These are phyloP conservation scores for Tulasnella calospora DNA, from an alignment of 768 basidiomycete genomes.

Conservation along the genomic window DNA sequence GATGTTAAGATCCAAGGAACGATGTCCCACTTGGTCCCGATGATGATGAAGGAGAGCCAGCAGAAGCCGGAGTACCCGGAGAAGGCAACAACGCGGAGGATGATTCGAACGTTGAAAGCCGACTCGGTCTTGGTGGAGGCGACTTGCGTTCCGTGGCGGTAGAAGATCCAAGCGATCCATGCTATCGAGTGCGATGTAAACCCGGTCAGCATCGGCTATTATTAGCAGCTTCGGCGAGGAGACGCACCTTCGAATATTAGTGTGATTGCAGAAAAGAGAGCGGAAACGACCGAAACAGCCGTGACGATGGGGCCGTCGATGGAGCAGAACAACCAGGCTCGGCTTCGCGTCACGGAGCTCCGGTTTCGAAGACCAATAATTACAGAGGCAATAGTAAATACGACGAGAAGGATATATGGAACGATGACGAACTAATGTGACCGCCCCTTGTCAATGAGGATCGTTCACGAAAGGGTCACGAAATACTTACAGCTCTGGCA, in stretches of 20 bases:
- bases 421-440: conserved; percentile 16
- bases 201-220: background rate
- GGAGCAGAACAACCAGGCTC: conserved; percentile 21
- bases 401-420: conserved; percentile 15
- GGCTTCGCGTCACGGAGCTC: background rate
- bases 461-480: background rate
- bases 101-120: conserved; percentile 19
- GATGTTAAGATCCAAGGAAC: conserved; percentile 14
- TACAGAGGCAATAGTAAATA: background rate
- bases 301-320: conserved; percentile 10
- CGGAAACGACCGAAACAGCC: background rate
- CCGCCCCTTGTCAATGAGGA: background rate
- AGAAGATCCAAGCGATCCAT: conserved; percentile 20
- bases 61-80: background rate
- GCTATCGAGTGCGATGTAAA: background rate
- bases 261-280: background rate
- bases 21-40: conserved; percentile 12
- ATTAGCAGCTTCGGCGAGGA: no score
- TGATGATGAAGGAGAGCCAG: conserved; percentile 13
- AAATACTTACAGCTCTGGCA: conserved; percentile 5
- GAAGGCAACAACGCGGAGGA: conserved; percentile 15
- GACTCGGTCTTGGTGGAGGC: conserved; percentile 4
- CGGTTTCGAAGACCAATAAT: conserved; percentile 12
- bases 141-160: conserved; percentile 4
- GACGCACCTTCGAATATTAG: conserved; percentile 9